Evolutionary conservation across 352 stramenopile species (phyloP).

Genomic region (Phytopythium helicoides): DNA sequence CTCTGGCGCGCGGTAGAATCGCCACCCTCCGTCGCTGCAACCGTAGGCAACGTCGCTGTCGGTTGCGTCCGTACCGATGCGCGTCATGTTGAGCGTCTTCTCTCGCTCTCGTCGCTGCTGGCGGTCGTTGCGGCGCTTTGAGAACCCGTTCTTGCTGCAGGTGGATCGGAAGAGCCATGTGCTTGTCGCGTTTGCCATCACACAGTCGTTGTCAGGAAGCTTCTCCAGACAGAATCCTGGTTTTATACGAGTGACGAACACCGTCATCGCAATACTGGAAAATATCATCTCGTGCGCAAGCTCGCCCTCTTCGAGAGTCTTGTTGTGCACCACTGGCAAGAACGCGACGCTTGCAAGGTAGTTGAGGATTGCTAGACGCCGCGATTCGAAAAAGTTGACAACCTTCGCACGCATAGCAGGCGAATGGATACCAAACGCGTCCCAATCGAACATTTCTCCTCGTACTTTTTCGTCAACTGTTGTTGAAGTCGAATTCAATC

Average conservation of each 20-base stretch:
- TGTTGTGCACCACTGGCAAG: background rate
- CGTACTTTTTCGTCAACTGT: too few species aligned
- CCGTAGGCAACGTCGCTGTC: too few species aligned
- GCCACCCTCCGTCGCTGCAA: too few species aligned
- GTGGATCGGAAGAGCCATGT: constrained; percentile 6
- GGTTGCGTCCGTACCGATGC: too few species aligned
- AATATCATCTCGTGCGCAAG: constrained; percentile 9
- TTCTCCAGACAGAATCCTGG: constrained; percentile 1
- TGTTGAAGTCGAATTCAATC: too few species aligned
- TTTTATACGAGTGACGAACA: constrained; percentile 3
- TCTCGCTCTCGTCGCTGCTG: background rate
- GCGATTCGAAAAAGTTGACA: constrained; percentile 2
- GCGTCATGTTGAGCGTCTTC: background rate
- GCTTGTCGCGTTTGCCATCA: background rate
- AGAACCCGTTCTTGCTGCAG: constrained; percentile 2
- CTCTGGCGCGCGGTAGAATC: too few species aligned
- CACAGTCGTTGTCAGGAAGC: background rate
- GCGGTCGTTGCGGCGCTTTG: constrained; percentile 7
- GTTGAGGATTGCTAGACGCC: constrained; percentile 2
- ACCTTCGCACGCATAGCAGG: background rate
- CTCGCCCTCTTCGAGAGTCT: constrained; percentile 6
- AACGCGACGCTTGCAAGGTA: constrained; percentile 1
- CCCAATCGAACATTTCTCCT: constrained; percentile 7
- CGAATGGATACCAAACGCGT: background rate
- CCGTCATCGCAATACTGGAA: constrained; percentile 8